Evolutionary conservation across 169 alveolate genomes (phyloP).

Genomic region (Plasmodium knowlesi): DNA sequence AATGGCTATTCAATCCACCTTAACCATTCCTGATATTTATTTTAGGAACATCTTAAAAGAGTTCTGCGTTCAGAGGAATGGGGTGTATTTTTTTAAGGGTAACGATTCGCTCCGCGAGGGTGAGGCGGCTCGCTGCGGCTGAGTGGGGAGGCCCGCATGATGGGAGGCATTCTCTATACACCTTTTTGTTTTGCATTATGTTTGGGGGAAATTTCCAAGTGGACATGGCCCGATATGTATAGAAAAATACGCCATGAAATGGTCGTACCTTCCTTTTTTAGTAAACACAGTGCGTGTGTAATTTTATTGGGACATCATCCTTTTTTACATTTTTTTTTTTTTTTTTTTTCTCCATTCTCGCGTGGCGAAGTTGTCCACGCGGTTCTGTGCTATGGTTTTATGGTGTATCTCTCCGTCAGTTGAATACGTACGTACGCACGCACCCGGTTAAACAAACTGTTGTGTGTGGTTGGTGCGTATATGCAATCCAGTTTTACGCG

Average conservation of each 20-base stretch:
- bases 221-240: not conserved
- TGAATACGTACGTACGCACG: not conserved
- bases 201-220: not conserved
- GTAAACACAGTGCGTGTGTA: not conserved
- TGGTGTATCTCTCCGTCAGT: not conserved
- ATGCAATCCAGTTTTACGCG: not conserved
- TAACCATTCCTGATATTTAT: constrained; percentile 76
- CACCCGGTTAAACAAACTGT: not conserved
- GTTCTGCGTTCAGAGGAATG: constrained; percentile 67
- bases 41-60: constrained; percentile 76
- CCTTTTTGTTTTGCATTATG: not conserved
- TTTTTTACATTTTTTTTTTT: not conserved
- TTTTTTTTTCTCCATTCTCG: not conserved
- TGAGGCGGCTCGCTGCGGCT: not conserved
- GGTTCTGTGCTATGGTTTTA: not conserved
- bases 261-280: not conserved
- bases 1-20: constrained; percentile 33
- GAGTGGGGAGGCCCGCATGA: not conserved
- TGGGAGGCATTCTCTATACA: no score
- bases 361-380: not conserved
- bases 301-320: not conserved
- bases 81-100: constrained; percentile 67
- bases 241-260: not conserved
- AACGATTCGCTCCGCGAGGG: constrained; percentile 18
- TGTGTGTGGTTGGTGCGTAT: not conserved